These are phyloP conservation scores for Podospora bellae-mahoneyi DNA, from an alignment of 495 filamentous ascomycete species.

Conservation along the genomic window DNA sequence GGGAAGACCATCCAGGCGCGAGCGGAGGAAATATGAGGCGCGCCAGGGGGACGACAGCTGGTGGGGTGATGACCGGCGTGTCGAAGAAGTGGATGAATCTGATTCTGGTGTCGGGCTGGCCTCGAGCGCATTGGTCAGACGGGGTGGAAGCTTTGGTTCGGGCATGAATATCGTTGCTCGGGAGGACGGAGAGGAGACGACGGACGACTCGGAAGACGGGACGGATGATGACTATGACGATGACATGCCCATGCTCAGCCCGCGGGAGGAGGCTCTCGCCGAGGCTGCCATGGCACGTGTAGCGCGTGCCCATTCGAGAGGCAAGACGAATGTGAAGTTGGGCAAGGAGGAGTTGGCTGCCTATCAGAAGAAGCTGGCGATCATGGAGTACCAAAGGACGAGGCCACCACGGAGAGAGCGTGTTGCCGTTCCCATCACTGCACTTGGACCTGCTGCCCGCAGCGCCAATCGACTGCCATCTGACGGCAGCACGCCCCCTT, in stretches of 20 bases:
- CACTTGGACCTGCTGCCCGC: slow-evolving; percentile 33
- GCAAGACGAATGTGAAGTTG: slow-evolving; percentile 71
- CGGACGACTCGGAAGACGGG: slow-evolving; percentile 52
- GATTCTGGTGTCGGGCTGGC: slow-evolving; percentile 32
- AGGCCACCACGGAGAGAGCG: slow-evolving; percentile 38
- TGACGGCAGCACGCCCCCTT: slow-evolving; percentile 13
- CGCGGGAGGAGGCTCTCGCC: slow-evolving; percentile 69
- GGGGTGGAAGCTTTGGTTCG: slow-evolving; percentile 48
- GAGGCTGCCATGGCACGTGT: slow-evolving; percentile 74
- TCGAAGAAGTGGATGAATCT: slow-evolving; percentile 67
- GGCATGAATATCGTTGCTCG: slow-evolving; percentile 35
- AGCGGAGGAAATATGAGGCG: slow-evolving; percentile 58
- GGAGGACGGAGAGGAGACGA: slow-evolving; percentile 47
- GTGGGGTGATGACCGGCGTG: slow-evolving; percentile 42
- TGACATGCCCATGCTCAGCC: slow-evolving; percentile 50
- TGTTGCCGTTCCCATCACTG: slow-evolving; percentile 41
- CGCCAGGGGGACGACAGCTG: slow-evolving; percentile 51
- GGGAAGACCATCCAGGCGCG: slow-evolving; percentile 97
- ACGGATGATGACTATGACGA: slow-evolving; percentile 53
- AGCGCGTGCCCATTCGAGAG: slow-evolving; percentile 65
- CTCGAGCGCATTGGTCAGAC: slow-evolving; percentile 36
- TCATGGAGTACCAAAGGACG: slow-evolving; percentile 48
- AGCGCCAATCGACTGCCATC: background rate
- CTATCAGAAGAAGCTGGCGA: slow-evolving; percentile 60
- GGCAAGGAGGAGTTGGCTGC: slow-evolving; percentile 72